Conservation (phyloP, 2,329 filamentous ascomycete species). For the Cordyceps cateniannulata region DNA sequence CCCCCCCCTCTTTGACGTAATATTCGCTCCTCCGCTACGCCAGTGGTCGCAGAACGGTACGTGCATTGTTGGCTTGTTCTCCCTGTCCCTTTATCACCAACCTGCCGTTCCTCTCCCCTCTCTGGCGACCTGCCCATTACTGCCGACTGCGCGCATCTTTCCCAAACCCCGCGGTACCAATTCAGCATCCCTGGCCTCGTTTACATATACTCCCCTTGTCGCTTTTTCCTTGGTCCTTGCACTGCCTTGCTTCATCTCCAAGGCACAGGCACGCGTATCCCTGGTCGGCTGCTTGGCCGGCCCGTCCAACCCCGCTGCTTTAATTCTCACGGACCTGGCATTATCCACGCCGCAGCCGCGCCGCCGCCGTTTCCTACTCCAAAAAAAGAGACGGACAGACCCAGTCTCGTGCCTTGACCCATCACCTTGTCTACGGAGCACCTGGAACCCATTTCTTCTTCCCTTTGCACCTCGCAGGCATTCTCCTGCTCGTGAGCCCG, state of each 20-base stretch:
- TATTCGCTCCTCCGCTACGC: background rate
- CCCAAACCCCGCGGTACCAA: background rate
- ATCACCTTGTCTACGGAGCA: background rate
- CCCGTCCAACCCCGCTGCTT: conserved; percentile 10
- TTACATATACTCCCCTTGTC: background rate
- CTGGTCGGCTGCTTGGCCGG: conserved; percentile 10
- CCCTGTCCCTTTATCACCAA: background rate
- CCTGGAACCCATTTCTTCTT: background rate
- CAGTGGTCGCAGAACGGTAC: conserved; percentile 6
- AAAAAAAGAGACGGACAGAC: conserved; percentile 6
- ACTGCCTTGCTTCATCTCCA: background rate
- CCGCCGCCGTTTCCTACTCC: conserved; percentile 3
- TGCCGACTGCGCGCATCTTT: background rate
- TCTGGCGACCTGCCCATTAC: background rate
- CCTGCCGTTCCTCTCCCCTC: background rate
- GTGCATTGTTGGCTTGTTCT: conserved; percentile 7
- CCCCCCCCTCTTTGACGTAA: background rate
- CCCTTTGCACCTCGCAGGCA: background rate
- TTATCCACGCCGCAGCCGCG: conserved; percentile 12
- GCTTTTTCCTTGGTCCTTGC: background rate
- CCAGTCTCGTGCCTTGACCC: conserved; percentile 10
- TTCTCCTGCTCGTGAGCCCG: background rate
- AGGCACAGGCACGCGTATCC: background rate
- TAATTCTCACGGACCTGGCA: conserved; percentile 10
- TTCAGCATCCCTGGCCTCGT: background rate